Percentiles rank a stretch among this genome's conserved stretches.
phyloP scores from a whole-genome alignment of 2,329 filamentous ascomycete species.

The Bipolaris victoriae region DNA sequence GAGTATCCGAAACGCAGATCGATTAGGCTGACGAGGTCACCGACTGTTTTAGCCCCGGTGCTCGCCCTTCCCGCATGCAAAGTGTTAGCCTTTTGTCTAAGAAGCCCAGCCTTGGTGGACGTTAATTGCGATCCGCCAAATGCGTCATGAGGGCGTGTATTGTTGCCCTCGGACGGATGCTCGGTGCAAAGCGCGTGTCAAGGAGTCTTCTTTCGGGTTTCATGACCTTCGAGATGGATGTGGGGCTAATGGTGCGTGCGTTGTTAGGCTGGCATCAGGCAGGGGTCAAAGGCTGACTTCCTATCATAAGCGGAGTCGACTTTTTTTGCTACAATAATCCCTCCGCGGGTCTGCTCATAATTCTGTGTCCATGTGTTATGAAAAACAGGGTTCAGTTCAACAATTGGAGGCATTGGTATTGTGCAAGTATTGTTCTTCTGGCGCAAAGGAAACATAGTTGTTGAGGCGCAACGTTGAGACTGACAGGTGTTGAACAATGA shows the following conservation, averaged over 20 bases:
- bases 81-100: conserved; percentile 15
- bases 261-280: conserved; percentile 4
- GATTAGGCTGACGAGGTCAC: conserved; percentile 2
- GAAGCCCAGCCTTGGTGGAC: conserved; percentile 4
- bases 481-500: background rate
- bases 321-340: background rate
- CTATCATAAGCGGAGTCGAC: background rate
- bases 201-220: conserved; percentile 24
- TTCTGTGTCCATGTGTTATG: background rate
- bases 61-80: conserved; percentile 18
- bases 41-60: conserved; percentile 2
- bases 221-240: conserved; percentile 24
- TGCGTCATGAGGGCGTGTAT: conserved; percentile 27
- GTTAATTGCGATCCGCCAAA: conserved; percentile 9
- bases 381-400: background rate
- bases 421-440: background rate
- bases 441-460: background rate
- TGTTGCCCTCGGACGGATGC: conserved; percentile 29
- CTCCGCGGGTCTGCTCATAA: background rate
- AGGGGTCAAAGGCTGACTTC: background rate
- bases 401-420: background rate
- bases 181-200: conserved; percentile 36
- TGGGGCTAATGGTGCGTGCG: conserved; percentile 15
- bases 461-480: background rate
- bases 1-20: conserved; percentile 25